Percentiles rank a stretch among this genome's conserved stretches.
phyloP scores from a whole-genome alignment of 2,329 filamentous ascomycete species.

The Podosphaera aphanis region DNA sequence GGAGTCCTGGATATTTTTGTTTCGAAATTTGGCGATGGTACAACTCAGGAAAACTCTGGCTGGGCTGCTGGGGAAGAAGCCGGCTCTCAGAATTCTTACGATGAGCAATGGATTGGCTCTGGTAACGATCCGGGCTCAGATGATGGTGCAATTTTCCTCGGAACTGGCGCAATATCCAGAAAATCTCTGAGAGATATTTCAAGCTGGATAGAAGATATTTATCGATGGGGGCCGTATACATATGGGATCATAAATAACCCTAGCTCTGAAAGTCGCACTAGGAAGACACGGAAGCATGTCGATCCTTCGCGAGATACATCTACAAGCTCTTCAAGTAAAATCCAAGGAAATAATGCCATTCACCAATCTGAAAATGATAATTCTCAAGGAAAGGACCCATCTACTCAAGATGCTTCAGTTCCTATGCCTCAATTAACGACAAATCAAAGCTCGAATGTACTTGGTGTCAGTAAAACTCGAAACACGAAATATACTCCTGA shows the following conservation, averaged over 20 bases:
- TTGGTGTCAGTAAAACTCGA: neutral
- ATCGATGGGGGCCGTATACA: constrained; percentile 58
- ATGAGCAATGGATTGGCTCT: constrained; percentile 44
- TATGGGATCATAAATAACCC: constrained; percentile 72
- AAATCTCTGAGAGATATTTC: constrained; percentile 49
- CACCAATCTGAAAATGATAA: too few relatives aligned
- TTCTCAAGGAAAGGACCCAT: too few relatives aligned
- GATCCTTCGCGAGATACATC: neutral
- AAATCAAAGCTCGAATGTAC: too few relatives aligned
- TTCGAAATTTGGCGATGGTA: constrained; percentile 45
- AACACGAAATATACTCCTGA: constrained; percentile 4
- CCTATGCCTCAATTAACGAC: too few relatives aligned
- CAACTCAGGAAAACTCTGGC: neutral
- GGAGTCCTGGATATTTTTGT: constrained; percentile 76
- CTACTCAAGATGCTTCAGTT: too few relatives aligned
- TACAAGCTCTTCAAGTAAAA: too few relatives aligned
- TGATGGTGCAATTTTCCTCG: constrained; percentile 73
- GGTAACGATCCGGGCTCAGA: constrained; percentile 43
- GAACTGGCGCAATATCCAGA: constrained; percentile 48
- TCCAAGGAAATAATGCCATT: too few relatives aligned
- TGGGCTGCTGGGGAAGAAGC: constrained; percentile 8
- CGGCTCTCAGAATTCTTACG: constrained; percentile 3
- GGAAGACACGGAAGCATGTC: constrained; percentile 13
- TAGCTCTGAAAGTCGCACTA: constrained; percentile 30
- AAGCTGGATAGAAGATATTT: constrained; percentile 74